A percentile compares a stretch with the other conserved stretches of the same genome.
Conservation (phyloP, 2,329 filamentous ascomycete species). For the Fusarium equiseti region DNA sequence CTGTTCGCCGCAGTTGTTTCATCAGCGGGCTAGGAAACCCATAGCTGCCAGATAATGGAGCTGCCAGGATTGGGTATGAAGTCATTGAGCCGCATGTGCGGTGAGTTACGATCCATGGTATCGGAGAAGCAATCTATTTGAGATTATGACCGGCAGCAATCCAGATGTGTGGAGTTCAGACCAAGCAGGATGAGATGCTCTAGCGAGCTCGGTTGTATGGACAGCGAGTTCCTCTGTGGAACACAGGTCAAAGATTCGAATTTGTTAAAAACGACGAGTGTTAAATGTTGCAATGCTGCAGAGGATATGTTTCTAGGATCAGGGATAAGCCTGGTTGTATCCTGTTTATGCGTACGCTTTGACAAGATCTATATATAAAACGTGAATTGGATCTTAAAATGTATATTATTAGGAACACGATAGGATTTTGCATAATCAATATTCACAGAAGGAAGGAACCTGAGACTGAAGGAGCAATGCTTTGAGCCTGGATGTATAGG, state of each 20-base stretch:
- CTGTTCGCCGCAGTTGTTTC: conserved; percentile 19
- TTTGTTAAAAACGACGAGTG: neutral
- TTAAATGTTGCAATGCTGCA: neutral
- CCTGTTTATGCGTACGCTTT: neutral
- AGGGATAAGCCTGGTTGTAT: conserved; percentile 2
- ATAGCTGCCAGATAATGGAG: conserved; percentile 1
- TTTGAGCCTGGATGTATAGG: neutral
- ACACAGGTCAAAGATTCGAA: neutral
- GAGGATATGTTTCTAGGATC: conserved; percentile 1
- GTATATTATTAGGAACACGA: conserved; percentile 4
- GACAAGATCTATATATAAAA: conserved; percentile 7
- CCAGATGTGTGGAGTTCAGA: neutral
- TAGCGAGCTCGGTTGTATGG: neutral
- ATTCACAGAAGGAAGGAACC: conserved; percentile 1
- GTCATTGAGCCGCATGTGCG: conserved; percentile 15
- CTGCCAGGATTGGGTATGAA: conserved; percentile 13
- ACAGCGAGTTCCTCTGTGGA: neutral
- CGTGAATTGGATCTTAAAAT: neutral
- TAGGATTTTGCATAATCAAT: neutral
- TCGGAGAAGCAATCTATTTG: neutral
- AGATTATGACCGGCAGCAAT: conserved; percentile 7
- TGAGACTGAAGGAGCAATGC: conserved; percentile 11
- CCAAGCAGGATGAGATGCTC: neutral
- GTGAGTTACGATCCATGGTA: neutral
- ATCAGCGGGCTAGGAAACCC: conserved; percentile 9